Evolutionary conservation across 2,329 filamentous ascomycete species (phyloP).

Genomic region (Talaromyces sp.): DNA sequence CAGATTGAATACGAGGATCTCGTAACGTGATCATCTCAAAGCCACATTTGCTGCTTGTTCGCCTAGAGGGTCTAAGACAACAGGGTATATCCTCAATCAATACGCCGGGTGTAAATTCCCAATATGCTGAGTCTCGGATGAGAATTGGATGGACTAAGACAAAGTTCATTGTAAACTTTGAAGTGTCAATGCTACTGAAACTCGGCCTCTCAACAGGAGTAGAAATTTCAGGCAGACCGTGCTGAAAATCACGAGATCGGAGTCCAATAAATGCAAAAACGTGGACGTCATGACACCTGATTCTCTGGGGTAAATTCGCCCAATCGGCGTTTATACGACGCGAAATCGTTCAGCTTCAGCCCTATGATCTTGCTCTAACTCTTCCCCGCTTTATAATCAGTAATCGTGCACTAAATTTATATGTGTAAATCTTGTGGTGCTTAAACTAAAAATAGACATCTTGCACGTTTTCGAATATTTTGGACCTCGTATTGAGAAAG

Average conservation of each 20-base stretch:
- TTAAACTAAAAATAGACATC: background rate
- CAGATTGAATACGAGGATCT: background rate
- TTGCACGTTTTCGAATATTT: background rate
- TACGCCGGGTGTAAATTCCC: background rate
- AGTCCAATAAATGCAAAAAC: background rate
- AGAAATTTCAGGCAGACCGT: background rate
- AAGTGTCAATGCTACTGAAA: background rate
- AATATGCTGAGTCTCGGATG: background rate
- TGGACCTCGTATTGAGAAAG: background rate
- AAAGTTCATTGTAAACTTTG: background rate
- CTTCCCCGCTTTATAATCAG: background rate
- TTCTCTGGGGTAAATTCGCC: background rate
- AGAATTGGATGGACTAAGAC: background rate
- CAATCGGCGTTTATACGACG: constrained; percentile 1
- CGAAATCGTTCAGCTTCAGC: background rate
- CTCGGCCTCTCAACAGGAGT: background rate
- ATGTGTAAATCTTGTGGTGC: background rate
- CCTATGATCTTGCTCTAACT: background rate
- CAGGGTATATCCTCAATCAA: background rate
- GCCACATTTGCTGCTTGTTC: background rate
- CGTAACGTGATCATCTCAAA: background rate
- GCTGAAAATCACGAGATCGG: background rate
- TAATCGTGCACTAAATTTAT: background rate
- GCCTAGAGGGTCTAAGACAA: background rate
- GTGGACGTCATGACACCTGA: background rate